These are phyloP conservation scores for Leucosporidium yakuticum DNA, from an alignment of 768 basidiomycete species.

Conservation along the genomic window DNA sequence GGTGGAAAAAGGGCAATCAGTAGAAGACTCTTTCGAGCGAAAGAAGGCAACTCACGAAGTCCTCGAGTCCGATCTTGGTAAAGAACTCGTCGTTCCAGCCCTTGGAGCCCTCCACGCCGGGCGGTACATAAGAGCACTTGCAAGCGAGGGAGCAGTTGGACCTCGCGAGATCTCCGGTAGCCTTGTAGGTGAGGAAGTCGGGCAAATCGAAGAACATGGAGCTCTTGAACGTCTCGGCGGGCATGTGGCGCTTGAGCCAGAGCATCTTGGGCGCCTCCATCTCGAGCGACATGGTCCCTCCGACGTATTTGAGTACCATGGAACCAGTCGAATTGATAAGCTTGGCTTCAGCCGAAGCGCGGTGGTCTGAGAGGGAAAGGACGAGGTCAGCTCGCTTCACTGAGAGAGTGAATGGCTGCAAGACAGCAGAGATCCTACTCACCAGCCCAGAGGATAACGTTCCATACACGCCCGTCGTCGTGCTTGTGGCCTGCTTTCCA, in stretches of 20 bases:
- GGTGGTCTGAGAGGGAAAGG: slow-evolving; percentile 49
- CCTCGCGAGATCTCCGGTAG: slow-evolving; percentile 66
- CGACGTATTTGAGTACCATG: slow-evolving; percentile 85
- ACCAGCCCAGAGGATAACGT: slow-evolving; percentile 83
- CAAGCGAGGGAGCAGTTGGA: slow-evolving; percentile 92
- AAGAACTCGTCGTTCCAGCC: slow-evolving; percentile 93
- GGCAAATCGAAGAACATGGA: slow-evolving; percentile 47
- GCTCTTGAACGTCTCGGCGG: slow-evolving; percentile 54
- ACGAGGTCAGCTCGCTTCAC: not conserved
- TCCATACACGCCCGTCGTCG: slow-evolving; percentile 51
- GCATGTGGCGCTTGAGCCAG: slow-evolving; percentile 91
- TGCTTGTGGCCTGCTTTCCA: slow-evolving; percentile 6
- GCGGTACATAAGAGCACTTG: slow-evolving; percentile 89
- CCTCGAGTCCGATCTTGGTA: slow-evolving; percentile 67
- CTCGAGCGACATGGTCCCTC: slow-evolving; percentile 92
- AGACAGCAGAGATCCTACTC: not conserved
- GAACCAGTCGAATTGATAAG: slow-evolving; percentile 79
- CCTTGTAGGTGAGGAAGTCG: slow-evolving; percentile 68
- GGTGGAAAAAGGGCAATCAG: slow-evolving; percentile 15
- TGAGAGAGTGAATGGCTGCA: too few relatives aligned
- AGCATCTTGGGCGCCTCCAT: slow-evolving; percentile 98
- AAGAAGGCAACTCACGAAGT: slow-evolving; percentile 48
- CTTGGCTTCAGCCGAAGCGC: slow-evolving; percentile 85
- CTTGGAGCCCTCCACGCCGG: slow-evolving; percentile 48
- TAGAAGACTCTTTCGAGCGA: not conserved